These are phyloP conservation scores for Neopestalotiopsis rosae DNA, from an alignment of 2,329 filamentous ascomycete genomes.

Conservation along the genomic window DNA sequence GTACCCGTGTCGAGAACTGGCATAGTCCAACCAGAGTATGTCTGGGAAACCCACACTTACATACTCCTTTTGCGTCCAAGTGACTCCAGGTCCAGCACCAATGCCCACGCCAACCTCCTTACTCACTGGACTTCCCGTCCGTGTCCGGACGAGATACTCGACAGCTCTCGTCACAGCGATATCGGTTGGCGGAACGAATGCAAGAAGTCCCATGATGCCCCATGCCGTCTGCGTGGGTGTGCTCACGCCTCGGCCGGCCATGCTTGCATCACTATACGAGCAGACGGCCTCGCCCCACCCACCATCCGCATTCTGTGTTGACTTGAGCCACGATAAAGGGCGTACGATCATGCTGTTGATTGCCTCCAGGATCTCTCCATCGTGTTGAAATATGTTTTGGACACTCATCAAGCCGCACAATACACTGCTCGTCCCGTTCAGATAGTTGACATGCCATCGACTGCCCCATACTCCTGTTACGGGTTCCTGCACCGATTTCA, in stretches of 20 bases:
- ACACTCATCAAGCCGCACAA: conserved; percentile 33
- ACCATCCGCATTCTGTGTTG: conserved; percentile 34
- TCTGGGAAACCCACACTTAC: conserved; percentile 14
- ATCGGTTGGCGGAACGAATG: conserved; percentile 1
- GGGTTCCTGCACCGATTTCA: conserved; percentile 30
- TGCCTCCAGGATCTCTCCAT: not conserved
- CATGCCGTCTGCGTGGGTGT: conserved; percentile 40
- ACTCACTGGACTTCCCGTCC: conserved; percentile 10
- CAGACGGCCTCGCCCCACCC: conserved; percentile 37
- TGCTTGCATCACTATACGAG: conserved; percentile 27
- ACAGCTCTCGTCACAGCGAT: not conserved
- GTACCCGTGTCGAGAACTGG: conserved; percentile 12
- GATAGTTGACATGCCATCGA: conserved; percentile 40
- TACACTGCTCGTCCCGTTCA: conserved; percentile 38
- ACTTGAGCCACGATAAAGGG: conserved; percentile 30
- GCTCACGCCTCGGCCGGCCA: conserved; percentile 24
- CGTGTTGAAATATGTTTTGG: conserved; percentile 22
- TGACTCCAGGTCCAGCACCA: conserved; percentile 15
- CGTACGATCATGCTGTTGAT: conserved; percentile 16
- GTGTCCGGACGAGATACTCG: conserved; percentile 14
- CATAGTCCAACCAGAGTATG: conserved; percentile 11
- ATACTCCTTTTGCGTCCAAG: conserved; percentile 13
- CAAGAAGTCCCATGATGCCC: conserved; percentile 35
- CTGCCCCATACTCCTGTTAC: conserved; percentile 36
- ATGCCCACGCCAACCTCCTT: conserved; percentile 11